Evolutionary conservation across 176 grass and related monocot species (phyloP), one percentile per base, ranked within the genome.

Genomic region (Neostapfia colusana): DNA sequence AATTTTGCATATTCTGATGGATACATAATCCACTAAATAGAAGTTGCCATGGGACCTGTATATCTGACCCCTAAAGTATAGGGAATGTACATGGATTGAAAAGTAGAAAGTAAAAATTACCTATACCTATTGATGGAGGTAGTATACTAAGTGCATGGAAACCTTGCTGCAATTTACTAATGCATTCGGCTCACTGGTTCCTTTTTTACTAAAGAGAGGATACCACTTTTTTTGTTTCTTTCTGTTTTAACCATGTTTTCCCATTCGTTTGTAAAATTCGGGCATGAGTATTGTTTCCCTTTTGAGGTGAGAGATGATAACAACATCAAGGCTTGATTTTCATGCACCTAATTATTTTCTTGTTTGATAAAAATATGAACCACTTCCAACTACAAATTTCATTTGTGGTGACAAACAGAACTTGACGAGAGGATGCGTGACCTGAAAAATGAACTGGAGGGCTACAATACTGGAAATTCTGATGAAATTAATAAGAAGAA

Each of bases 401-500:
- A 44, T 77, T 72, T 73, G 68, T 78, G 41, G 34, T 77, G 50
- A 38, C 21, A 48, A 24, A 50, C 55, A 97, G 95, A 98, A 79
- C 91, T 98, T 62, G 91, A 98, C 77, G 86, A 91, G 69, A 94
- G 95, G 80, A 98, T 98, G 95, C 83, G 66, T 65, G 95, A 98
- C 54, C 62, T 98, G 72, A 98, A 98, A 88, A 79, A 64, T 55
- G 95, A 98, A 89, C 60, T 98, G 61, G 84, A 98, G 74, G 79
- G 86, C 15, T 90, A 93, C 69, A 68, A 88, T 54, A 92, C 77
- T 84, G 95, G 80, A 90, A 85, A 94, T 60, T 81, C 86, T 79
- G 87, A 89, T 62, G 95, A 98, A 84, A 81, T 70, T 85, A 93
- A 90, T 80, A 98, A 97, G 85, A 87, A 63, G 44, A 97, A 92